phyloP scores from a whole-genome alignment of 352 stramenopile species.

The Albugo candida region DNA sequence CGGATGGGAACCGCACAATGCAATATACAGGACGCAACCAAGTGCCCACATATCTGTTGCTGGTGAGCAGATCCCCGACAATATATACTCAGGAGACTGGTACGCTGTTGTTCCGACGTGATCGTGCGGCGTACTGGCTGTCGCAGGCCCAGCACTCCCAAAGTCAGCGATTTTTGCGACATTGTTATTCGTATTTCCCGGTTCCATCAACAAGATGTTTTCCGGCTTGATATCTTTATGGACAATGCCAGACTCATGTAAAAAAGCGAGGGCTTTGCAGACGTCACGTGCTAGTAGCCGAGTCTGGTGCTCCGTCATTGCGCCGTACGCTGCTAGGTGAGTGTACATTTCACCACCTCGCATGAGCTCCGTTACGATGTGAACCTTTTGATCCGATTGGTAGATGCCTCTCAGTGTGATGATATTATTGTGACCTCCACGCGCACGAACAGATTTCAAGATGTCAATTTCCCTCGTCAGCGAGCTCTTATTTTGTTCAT shows the following conservation, averaged over 20 bases:
- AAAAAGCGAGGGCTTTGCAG: conserved; percentile 34
- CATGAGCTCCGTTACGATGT: conserved; percentile 75
- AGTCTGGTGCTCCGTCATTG: conserved; percentile 29
- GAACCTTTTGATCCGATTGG: conserved; percentile 53
- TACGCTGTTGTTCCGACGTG: conserved; percentile 61
- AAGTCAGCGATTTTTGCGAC: conserved; percentile 61
- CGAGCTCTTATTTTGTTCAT: conserved; percentile 21
- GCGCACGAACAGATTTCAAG: conserved; percentile 48
- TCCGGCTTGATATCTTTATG: conserved; percentile 75
- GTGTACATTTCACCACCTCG: conserved; percentile 82
- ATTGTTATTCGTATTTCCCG: conserved; percentile 13
- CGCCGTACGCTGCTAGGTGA: conserved; percentile 55
- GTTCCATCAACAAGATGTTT: conserved; percentile 42
- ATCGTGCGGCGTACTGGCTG: conserved; percentile 14
- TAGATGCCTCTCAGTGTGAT: conserved; percentile 70
- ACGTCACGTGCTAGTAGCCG: conserved; percentile 30
- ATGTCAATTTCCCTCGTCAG: conserved; percentile 49
- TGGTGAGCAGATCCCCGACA: conserved; percentile 25
- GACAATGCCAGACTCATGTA: conserved; percentile 47
- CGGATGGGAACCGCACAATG: conserved; percentile 81
- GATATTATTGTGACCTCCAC: conserved; percentile 74
- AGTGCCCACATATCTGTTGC: conserved; percentile 69
- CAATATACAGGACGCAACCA: conserved; percentile 88
- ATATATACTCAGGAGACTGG: conserved; percentile 37
- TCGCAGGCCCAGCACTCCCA: conserved; percentile 41